Conservation (phyloP, 2,329 filamentous ascomycete genomes). For the Diaporthe batatas region DNA sequence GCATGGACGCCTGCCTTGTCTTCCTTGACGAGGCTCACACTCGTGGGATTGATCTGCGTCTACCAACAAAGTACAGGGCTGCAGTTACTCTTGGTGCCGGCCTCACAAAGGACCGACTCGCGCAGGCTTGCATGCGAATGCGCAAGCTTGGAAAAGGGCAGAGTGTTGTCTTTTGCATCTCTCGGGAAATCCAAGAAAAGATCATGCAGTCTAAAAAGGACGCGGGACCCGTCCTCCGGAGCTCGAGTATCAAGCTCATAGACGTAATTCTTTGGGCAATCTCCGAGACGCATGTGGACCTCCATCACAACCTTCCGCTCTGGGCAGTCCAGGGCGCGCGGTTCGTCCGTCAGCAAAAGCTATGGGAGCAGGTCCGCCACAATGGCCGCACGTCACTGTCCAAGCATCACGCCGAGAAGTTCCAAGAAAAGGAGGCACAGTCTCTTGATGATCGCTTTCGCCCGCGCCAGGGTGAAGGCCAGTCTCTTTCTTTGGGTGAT, state of each 20-base stretch:
- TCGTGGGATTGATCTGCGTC: constrained; percentile 75
- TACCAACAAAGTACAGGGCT: constrained; percentile 71
- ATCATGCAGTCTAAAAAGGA: no score
- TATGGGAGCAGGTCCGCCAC: constrained; percentile 44
- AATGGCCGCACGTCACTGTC: constrained; percentile 42
- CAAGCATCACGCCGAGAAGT: constrained; percentile 51
- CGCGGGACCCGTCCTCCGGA: no score
- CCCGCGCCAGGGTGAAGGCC: constrained; percentile 46
- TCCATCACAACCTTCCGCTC: constrained; percentile 63
- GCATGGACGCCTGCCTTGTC: constrained; percentile 71
- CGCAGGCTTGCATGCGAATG: constrained; percentile 82
- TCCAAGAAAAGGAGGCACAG: constrained; percentile 69
- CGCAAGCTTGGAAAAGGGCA: constrained; percentile 76
- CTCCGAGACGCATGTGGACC: constrained; percentile 65
- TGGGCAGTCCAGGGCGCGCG: constrained; percentile 73
- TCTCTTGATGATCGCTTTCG: constrained; percentile 66
- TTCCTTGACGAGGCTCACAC: constrained; percentile 81
- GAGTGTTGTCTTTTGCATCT: constrained; percentile 71
- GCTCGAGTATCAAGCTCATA: neutral
- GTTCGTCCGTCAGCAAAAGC: constrained; percentile 57
- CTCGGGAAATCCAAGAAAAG: constrained; percentile 69
- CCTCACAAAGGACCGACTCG: constrained; percentile 76
- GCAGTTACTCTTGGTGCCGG: constrained; percentile 75
- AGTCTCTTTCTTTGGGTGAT: neutral
- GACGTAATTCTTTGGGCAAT: constrained; percentile 73